Percentiles rank a stretch among this genome's conserved stretches.
These are phyloP conservation scores for Huiozyma naganishii DNA, from an alignment of 805 yeast genomes.

Conservation along the genomic window DNA sequence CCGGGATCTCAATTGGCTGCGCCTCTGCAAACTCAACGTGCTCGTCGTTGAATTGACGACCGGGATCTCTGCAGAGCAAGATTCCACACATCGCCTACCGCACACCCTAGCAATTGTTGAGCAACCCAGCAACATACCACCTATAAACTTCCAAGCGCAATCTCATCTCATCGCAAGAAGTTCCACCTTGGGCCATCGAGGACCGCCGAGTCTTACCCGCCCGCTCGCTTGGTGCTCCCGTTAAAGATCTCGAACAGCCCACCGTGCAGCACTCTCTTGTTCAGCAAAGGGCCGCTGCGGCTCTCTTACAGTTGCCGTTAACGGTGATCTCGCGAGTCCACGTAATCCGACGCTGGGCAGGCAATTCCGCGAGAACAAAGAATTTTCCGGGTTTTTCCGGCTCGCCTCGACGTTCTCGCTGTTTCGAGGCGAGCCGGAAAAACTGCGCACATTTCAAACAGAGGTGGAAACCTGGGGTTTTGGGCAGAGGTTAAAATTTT, in stretches of 20 bases:
- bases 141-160: background rate
- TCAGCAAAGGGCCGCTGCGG: background rate
- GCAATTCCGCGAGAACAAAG: background rate
- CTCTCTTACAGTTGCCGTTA: slow-evolving; percentile 4
- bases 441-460: background rate
- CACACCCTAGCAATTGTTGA: background rate
- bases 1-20: background rate
- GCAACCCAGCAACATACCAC: background rate
- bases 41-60: slow-evolving; percentile 4
- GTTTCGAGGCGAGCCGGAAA: too few relatives aligned
- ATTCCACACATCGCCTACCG: slow-evolving; percentile 45
- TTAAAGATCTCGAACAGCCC: background rate
- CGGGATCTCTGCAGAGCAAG: slow-evolving; percentile 26
- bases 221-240: slow-evolving; percentile 1
- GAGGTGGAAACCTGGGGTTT: too few relatives aligned
- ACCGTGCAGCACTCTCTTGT: background rate
- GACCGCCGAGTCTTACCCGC: background rate
- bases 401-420: too few relatives aligned
- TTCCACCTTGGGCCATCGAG: background rate
- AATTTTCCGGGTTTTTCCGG: background rate
- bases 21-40: slow-evolving; percentile 13
- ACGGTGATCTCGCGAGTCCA: background rate
- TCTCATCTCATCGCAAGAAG: background rate
- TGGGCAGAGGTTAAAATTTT: background rate
- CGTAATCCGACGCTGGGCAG: background rate